Conservation (phyloP, 2,329 filamentous ascomycete genomes). For the Hymenoscyphus repandus region DNA sequence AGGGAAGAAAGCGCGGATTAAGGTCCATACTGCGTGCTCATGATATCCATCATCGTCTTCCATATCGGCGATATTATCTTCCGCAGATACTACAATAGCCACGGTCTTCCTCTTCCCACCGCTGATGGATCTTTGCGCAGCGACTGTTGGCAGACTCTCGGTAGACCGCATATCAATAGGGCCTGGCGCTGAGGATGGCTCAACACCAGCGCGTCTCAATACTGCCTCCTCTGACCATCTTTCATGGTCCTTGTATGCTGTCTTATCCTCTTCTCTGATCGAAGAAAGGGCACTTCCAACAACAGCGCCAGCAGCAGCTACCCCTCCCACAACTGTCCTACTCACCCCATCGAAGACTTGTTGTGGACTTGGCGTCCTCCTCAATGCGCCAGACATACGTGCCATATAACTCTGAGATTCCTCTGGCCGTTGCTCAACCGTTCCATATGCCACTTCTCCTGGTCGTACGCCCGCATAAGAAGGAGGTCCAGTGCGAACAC, state of each 20-base stretch:
- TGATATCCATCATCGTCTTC: slow-evolving; percentile 58
- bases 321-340: slow-evolving; percentile 72
- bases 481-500: slow-evolving; percentile 34
- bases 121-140: slow-evolving; percentile 19
- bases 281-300: slow-evolving; percentile 78
- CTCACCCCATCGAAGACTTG: slow-evolving; percentile 82
- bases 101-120: slow-evolving; percentile 62
- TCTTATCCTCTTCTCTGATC: slow-evolving; percentile 78
- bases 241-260: slow-evolving; percentile 78
- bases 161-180: slow-evolving; percentile 23
- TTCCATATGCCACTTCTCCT: slow-evolving; percentile 39
- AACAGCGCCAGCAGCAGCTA: slow-evolving; percentile 76
- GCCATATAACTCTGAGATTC: slow-evolving; percentile 60
- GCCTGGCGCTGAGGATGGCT: slow-evolving; percentile 24
- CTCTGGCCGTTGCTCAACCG: slow-evolving; percentile 34
- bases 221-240: slow-evolving; percentile 90
- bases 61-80: slow-evolving; percentile 53
- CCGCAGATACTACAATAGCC: slow-evolving; percentile 83
- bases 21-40: slow-evolving; percentile 71
- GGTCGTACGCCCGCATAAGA: slow-evolving; percentile 35
- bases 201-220: slow-evolving; percentile 48
- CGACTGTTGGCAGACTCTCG: slow-evolving; percentile 22
- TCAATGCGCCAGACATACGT: slow-evolving; percentile 74
- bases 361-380: slow-evolving; percentile 79
- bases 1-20: not conserved